A percentile compares a stretch with the other conserved stretches of the same genome.
Evolutionary conservation across 2,329 filamentous ascomycete genomes (phyloP).

Genomic region (Drechslerella stenobrocha): DNA sequence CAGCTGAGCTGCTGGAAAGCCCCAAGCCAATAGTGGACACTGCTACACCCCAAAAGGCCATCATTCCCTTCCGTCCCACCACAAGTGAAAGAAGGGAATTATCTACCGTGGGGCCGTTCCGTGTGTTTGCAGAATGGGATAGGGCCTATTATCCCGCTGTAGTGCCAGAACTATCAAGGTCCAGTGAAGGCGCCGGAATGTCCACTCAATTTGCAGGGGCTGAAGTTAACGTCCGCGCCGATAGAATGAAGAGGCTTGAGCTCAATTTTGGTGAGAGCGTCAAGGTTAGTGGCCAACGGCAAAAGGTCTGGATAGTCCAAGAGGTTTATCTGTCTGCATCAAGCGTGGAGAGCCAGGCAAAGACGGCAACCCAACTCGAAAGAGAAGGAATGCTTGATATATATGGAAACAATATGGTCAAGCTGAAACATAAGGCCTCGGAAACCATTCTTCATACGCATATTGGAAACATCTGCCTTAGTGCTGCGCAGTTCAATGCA

Average conservation of each 20-base stretch:
- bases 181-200: conserved; percentile 17
- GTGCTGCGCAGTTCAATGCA: conserved; percentile 12
- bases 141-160: conserved; percentile 12
- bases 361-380: conserved; percentile 25
- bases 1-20: neutral
- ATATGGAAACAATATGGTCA: conserved; percentile 27
- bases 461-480: conserved; percentile 17
- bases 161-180: conserved; percentile 11
- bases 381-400: conserved; percentile 17
- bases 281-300: conserved; percentile 6
- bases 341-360: neutral
- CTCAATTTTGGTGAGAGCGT: conserved; percentile 11
- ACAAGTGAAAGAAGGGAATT: conserved; percentile 14
- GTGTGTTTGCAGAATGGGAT: conserved; percentile 22
- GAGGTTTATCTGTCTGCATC: conserved; percentile 8
- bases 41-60: conserved; percentile 10
- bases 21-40: neutral
- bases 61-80: conserved; percentile 17
- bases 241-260: conserved; percentile 29
- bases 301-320: conserved; percentile 29
- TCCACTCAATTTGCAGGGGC: conserved; percentile 12
- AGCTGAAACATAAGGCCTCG: conserved; percentile 22
- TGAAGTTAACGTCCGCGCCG: conserved; percentile 11
- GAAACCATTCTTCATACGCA: conserved; percentile 3
- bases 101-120: neutral